A percentile compares a stretch with the other conserved stretches of the same genome.
Evolutionary conservation across 257 asterid species (phyloP).

Genomic region (Capsicum rhomboideum): DNA sequence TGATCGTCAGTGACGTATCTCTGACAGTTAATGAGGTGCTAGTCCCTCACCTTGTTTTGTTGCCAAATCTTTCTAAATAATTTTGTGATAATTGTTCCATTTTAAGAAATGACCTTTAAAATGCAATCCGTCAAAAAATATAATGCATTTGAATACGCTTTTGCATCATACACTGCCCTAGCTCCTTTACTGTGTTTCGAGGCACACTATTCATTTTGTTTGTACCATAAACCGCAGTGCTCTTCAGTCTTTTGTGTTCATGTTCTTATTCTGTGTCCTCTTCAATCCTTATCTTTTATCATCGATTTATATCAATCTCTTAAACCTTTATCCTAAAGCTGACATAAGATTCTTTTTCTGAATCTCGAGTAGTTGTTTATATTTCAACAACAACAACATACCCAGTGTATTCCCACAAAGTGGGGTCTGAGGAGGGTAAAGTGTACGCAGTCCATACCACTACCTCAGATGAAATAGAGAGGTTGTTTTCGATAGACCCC

Average conservation of each 20-base stretch:
- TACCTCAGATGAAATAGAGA: too few species aligned
- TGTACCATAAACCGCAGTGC: neutral
- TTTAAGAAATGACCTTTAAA: neutral
- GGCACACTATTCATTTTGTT: neutral
- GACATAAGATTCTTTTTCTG: neutral
- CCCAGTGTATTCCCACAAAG: too few species aligned
- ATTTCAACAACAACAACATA: too few species aligned
- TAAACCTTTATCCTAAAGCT: neutral
- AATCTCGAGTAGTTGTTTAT: neutral
- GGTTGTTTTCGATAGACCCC: too few species aligned
- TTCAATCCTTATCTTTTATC: neutral
- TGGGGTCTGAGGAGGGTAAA: too few species aligned
- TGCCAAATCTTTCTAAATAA: neutral
- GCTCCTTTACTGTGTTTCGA: neutral
- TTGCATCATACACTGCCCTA: neutral
- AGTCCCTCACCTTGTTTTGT: constrained; percentile 5
- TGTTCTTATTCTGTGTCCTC: neutral
- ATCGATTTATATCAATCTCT: neutral
- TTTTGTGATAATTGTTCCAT: neutral
- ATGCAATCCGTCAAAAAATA: neutral
- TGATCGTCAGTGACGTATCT: constrained; percentile 70
- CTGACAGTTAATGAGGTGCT: constrained; percentile 83
- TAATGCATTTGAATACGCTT: neutral
- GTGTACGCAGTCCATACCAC: too few species aligned
- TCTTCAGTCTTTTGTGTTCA: neutral